phyloP scores from a whole-genome alignment of 2,329 filamentous ascomycete species.

The Claviceps fusiformis region DNA sequence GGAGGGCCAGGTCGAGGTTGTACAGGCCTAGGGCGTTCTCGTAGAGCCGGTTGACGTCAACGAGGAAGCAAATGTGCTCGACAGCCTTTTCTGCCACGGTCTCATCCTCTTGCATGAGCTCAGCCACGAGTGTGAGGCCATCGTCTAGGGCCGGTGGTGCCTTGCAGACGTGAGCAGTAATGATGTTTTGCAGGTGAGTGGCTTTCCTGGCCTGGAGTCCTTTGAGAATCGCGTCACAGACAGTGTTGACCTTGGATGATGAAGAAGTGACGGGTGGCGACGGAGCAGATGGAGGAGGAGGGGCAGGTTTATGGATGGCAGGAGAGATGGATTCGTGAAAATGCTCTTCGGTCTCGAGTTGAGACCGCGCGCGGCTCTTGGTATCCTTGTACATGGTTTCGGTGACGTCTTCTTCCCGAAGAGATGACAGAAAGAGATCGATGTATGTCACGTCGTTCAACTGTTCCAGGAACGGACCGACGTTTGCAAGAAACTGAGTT shows the following conservation, averaged over 20 bases:
- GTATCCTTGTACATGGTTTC: slow-evolving; percentile 91
- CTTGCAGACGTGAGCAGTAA: slow-evolving; percentile 93
- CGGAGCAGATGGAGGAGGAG: slow-evolving; percentile 9
- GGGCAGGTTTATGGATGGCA: slow-evolving; percentile 3
- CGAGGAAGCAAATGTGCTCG: slow-evolving; percentile 94
- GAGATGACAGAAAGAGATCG: slow-evolving; percentile 79
- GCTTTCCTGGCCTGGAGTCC: slow-evolving; percentile 47
- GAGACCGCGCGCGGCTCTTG: slow-evolving; percentile 27
- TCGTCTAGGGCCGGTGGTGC: slow-evolving; percentile 78
- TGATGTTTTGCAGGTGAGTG: slow-evolving; percentile 72
- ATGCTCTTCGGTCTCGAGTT: slow-evolving; percentile 3
- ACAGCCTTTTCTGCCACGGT: slow-evolving; percentile 75
- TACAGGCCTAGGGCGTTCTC: slow-evolving; percentile 85
- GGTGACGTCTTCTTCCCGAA: slow-evolving; percentile 86
- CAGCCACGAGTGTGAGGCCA: slow-evolving; percentile 65
- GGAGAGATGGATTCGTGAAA: slow-evolving; percentile 2
- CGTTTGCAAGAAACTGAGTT: slow-evolving; percentile 64
- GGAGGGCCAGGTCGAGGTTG: slow-evolving; percentile 73
- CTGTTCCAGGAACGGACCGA: slow-evolving; percentile 70
- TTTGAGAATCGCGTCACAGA: slow-evolving; percentile 74
- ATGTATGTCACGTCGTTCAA: slow-evolving; percentile 69
- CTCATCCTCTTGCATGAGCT: slow-evolving; percentile 53
- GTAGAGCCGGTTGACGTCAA: slow-evolving; percentile 84
- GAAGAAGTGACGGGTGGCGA: background rate
- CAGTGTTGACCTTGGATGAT: slow-evolving; percentile 60